Evolutionary conservation across 352 stramenopile species (phyloP), one percentile per base, ranked within the genome.

Genomic region (Pythium myriotylum): DNA sequence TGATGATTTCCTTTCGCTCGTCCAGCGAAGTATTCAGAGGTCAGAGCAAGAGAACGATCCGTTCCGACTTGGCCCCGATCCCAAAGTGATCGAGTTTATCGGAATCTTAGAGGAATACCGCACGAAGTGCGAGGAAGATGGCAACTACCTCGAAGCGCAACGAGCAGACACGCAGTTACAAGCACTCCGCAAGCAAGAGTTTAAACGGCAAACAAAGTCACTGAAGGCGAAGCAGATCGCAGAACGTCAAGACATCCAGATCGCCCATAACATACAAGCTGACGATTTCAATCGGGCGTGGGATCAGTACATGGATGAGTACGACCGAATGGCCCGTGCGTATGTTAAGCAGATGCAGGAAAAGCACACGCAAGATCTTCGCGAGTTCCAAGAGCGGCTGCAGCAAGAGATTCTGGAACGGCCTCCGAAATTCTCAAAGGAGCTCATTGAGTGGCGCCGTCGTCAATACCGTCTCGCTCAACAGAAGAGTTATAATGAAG

Each of bases 221-320:
- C 79, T 98, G 8, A 88, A 91, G 42, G 90, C 89, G 20, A 84
- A 90, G 46, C 92, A 98, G 62, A 88, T 97, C 27, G 84, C 82
- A 27, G 93, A 98, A 70, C 82, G 90, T 5, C 91, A 97, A 69
- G 89, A 98, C 65, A 92, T 98, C n/a, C 91, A 98, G 68, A 94
- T 97, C 45, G 91, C 90, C 6, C 92, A 98, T 68, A 97, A 97
- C 68, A 97, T 98, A 87, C 94, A 98, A 74, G 97, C 96, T 62
- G 82, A 88, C 43, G 91, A 98, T 60, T 98, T 98, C 67, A 98
- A 98, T 58, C 69, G 76, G 19, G 86, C 88, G 13, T 98, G 94
- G 95, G 95, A 98, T 67, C 84, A 96, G 68, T 99, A 98, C 72
- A 86, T 98, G 70, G 81, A 97, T 54, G 93, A 98, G 54, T 98